Evolutionary conservation across 257 asterid genomes (phyloP), one percentile per base, ranked within the genome.

Genomic region (Phtheirospermum japonicum): DNA sequence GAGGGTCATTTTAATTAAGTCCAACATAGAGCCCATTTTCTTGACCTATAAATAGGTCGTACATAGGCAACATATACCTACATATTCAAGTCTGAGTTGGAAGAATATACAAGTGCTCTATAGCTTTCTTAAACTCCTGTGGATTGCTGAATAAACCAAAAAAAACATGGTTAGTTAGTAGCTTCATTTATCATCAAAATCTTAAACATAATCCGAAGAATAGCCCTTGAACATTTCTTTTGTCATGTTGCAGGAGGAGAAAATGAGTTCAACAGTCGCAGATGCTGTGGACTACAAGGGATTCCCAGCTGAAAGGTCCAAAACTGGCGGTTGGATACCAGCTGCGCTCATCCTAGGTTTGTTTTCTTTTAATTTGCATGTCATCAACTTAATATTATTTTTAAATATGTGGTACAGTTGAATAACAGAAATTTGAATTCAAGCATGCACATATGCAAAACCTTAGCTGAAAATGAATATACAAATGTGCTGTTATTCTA

Each of bases 311-410:
- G 92, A 85, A 14, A 81, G 69, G 72, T 57, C 92, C 33, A 80
- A 71, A 74, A 91, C 98, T 28, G 98, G 98, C 8, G 95, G 98
- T 31, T 91, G 98, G 98, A 66, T 84, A 4, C 82, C 95, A 20
- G 98, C 96, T 43, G 95, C 96, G n/a, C 89, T 86, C 28, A 80
- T 91, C 66, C 79, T 91, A 62, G 98, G 98, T 90, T 65, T 28
- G 80, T 75, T 12, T 42, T 45, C 51, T 13, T 12, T 45, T 36
- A 1, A 36, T 36, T 36, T 36, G 42, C 28, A 36, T 36, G 42
- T 36, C 42, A 36, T 36, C 10, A 36, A 36, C 42, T 36, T 1
- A 36, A 36, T 6, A 4, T 36, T 36, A 36, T 36, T n/a, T n/a
- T n/a, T n/a, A n/a, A n/a, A n/a, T n/a, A n/a, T n/a, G n/a, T n/a